Evolutionary conservation across 441 rosid species (phyloP).

Genomic region (Flueggea neowawraea): DNA sequence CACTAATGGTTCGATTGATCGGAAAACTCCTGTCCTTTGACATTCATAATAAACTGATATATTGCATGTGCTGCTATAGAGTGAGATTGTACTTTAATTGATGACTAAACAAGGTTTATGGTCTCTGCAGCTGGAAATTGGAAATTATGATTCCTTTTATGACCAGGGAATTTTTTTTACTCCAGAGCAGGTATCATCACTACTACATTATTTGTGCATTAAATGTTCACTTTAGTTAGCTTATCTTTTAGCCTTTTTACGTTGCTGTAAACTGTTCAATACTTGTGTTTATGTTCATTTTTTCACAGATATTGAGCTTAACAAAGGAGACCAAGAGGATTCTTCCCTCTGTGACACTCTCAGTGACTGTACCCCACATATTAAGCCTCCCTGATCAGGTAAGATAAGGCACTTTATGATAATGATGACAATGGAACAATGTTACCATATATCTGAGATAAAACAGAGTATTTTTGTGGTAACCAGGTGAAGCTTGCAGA

Average conservation of each 20-base stretch:
- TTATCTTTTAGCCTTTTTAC: neutral
- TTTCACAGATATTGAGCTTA: slow-evolving; percentile 45
- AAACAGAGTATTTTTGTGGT: neutral
- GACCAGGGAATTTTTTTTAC: slow-evolving; percentile 43
- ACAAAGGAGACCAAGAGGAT: slow-evolving; percentile 54
- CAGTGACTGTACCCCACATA: slow-evolving; percentile 74
- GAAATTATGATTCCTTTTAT: slow-evolving; percentile 66
- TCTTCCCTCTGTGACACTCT: slow-evolving; percentile 48
- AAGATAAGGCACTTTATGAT: neutral
- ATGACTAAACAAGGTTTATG: neutral
- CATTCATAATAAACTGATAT: neutral
- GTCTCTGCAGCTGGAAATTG: slow-evolving; percentile 54
- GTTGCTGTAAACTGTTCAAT: neutral
- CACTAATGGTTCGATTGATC: slow-evolving; percentile 40
- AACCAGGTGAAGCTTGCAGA: slow-evolving; percentile 65
- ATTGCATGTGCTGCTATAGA: neutral
- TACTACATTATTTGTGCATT: too few species aligned
- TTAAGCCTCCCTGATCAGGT: slow-evolving; percentile 67
- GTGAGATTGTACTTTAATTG: slow-evolving; percentile 3
- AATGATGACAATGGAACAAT: neutral
- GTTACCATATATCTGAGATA: neutral
- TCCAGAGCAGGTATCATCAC: slow-evolving; percentile 47
- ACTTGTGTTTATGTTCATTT: neutral
- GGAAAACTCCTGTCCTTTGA: neutral
- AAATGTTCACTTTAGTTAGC: neutral